Base-by-base conservation (phyloP, 441 rosid genomes). In the Cnidoscolus chayamansa region DNA sequence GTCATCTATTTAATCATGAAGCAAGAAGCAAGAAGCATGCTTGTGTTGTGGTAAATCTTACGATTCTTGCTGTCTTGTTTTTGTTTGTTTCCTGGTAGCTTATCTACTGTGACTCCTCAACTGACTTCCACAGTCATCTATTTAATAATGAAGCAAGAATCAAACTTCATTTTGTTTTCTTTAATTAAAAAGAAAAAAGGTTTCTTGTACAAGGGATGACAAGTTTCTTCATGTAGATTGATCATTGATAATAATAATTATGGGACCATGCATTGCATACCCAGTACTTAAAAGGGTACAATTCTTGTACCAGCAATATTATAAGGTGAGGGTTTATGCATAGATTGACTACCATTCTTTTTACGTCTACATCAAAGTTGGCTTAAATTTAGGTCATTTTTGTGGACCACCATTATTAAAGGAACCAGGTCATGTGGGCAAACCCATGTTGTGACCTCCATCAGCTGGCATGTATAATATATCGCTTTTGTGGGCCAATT, bases 271-370 rank as follows among this genome's bases (percentile, higher is more conserved):
- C 45, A 40, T 35, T 35, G 40, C 6, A 67, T 13, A 37, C 8
- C 8, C 57, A 55, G 71, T 63, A 40, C 67, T 31, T 30, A 60
- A 35, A 35, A 61, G 77, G 49, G 82, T 80, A 80, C 77, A 65
- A 56, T 10, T 48, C 58, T n/a, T 51, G 78, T 75, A 75, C 79
- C 59, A 66, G 56, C 49, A 30, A 13, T 35, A 25, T 15, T 60
- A 10, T 7, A 4, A 51, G 50, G 61, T 35, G 20, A 15, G n/a
- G 6, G 15, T 48, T 13, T 31, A 1, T 10, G 40, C 55, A n/a
- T 50, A 54, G 12, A 6, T 50, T 31, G 45, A 60, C 6, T 40
- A 35, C 40, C 6, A 4, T 40, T 40, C 63, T 49, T 40, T 31
- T 13, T 40, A 55, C 16, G 66, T 31, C 57, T 1, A 9, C 63